These are phyloP conservation scores for Metschnikowia kunwiensis DNA, from an alignment of 805 yeast genomes.

Conservation along the genomic window DNA sequence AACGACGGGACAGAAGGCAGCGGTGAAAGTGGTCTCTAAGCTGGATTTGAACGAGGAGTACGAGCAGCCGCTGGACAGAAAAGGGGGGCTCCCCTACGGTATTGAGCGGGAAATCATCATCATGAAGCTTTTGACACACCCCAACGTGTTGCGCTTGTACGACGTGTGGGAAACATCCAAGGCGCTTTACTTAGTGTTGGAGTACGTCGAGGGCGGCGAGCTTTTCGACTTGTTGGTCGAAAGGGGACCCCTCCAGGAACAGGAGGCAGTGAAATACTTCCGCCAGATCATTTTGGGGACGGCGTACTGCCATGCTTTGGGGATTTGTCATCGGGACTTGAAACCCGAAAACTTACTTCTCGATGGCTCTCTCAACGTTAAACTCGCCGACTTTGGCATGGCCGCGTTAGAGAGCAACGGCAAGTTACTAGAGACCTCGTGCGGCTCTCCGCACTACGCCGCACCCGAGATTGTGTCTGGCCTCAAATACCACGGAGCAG, in stretches of 20 bases:
- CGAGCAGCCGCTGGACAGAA: conserved; percentile 21
- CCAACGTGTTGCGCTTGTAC: conserved; percentile 87
- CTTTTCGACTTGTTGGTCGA: conserved; percentile 70
- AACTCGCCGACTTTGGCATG: conserved; percentile 87
- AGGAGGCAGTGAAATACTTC: conserved; percentile 73
- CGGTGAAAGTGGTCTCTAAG: conserved; percentile 79
- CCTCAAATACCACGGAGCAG: conserved; percentile 74
- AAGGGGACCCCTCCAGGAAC: conserved; percentile 66
- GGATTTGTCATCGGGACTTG: conserved; percentile 77
- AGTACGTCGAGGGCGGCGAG: conserved; percentile 88
- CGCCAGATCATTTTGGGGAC: conserved; percentile 77
- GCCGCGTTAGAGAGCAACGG: conserved; percentile 78
- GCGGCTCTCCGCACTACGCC: conserved; percentile 88
- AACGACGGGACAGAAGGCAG: conserved; percentile 70
- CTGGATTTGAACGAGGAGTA: conserved; percentile 44
- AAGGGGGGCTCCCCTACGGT: conserved; percentile 77
- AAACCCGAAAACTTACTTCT: conserved; percentile 76
- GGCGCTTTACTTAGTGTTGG: conserved; percentile 75
- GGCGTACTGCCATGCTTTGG: conserved; percentile 75
- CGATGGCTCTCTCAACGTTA: conserved; percentile 64
- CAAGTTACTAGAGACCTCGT: conserved; percentile 69
- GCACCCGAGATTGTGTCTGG: conserved; percentile 86
- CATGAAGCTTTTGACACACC: conserved; percentile 92
- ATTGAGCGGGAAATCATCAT: conserved; percentile 96
- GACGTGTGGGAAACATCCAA: conserved; percentile 98